Evolutionary conservation across 2,329 filamentous ascomycete species (phyloP), one percentile per base, ranked within the genome.

Genomic region (Fusarium setosum): DNA sequence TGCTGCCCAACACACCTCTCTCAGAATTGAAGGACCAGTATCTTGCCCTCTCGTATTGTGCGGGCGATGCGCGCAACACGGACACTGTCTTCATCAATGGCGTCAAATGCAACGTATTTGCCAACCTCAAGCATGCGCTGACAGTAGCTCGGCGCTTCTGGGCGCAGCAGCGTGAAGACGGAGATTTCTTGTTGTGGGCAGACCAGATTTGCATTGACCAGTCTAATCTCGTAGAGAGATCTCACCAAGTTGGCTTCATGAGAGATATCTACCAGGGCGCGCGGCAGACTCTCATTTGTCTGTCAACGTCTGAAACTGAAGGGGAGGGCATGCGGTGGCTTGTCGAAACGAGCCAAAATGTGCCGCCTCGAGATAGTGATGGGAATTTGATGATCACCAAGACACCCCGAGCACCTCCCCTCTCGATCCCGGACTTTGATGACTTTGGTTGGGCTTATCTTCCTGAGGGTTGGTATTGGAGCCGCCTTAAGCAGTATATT

Each of bases 131-230:
- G 2, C 59, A 63, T 20, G 59, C 61, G 0, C 15, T 63, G 20
- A 24, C 2, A 9, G 8, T 3, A 0, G 42, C 15, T 7, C 53
- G 48, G 1, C 11, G 45, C 6, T 47, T 54, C 5, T 59, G 59
- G 59, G 11, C 24, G 12, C 37, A 4, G 0, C 17, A 45, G 1
- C 3, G n/a, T 0, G 1, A 12, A 1, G 8, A 32, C 5, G 1
- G 13, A 2, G 41, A 49, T 3, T 11, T 63, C 0, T 9, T 63
- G 1, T 15, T 63, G 1, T 63, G 61, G 61, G 48, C 40, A 0
- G 61, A 63, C 20, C 61, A 63, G 6, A 32, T 63, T 3, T 63
- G 61, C 4, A 63, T 63, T 18, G 58, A 63, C 2, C 61, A 63
- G 11, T 17, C 17, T 1, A 32, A 63, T 21, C 32, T 63, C 0